Evolutionary conservation across 345 rosid genomes (phyloP), one percentile per base, ranked within the genome.

Genomic region (Aurinia saxatilis): DNA sequence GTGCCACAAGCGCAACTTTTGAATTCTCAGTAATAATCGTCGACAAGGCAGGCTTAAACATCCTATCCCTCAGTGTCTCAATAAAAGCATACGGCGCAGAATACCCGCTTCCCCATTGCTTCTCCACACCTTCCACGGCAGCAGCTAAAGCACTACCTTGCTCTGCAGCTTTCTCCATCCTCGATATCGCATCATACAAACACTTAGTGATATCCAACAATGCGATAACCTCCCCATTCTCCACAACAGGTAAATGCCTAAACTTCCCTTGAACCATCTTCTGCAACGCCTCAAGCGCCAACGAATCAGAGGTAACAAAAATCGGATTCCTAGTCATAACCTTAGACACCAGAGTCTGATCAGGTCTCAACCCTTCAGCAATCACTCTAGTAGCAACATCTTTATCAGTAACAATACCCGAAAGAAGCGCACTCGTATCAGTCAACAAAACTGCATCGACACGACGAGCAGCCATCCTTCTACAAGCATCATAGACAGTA

Each of bases 81-180:
- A 95, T 83, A 62, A 95, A 95, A 41, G 92, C 83, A 72, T 76
- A 73, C 7, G 95, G 91, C 12, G 86, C 99, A 54, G 97, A 65
- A 65, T 77, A 81, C 39, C 84, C 81, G 72, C 56, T 82, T 72
- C 97, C 97, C 84, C 83, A 81, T 37, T 95, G 96, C 65, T 87
- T 95, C 73, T 95, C 99, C 30, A 90, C 97, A 57, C 99, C 99
- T 82, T 95, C 99, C 29, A 87, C 99, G 30, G 97, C 96, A 72
- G 96, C 90, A 41, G 97, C 96, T 63, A 95, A 87, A 15, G 97
- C 96, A 75, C 85, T 95, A 6, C 99, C 96, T 67, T 90, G 92
- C 78, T 95, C 99, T 12, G 92, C 97, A 55, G 92, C 96, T 83
- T 90, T 95, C 78, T 95, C 99, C 99, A 90, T 83, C 70, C 89